phyloP scores from a whole-genome alignment of 2,329 filamentous ascomycete species.

The Emydomyces testavorans region DNA sequence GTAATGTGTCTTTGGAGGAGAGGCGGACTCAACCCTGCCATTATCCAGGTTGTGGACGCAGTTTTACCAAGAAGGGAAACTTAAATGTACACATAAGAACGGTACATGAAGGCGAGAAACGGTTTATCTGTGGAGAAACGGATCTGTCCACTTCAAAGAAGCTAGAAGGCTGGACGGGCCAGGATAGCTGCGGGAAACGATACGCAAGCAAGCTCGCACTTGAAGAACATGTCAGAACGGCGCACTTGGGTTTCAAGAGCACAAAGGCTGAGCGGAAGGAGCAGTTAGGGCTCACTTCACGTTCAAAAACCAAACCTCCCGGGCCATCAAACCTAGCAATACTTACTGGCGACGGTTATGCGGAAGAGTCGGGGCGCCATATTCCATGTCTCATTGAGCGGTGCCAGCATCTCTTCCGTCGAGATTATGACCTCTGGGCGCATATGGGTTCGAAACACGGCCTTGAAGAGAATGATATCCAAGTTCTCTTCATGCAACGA shows the following conservation, averaged over 20 bases:
- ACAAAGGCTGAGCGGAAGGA: slow-evolving; percentile 32
- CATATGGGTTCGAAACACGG: slow-evolving; percentile 42
- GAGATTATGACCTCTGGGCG: slow-evolving; percentile 46
- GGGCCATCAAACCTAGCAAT: slow-evolving; percentile 33
- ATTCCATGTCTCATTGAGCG: slow-evolving; percentile 42
- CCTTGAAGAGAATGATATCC: slow-evolving; percentile 31
- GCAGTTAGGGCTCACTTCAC: slow-evolving; percentile 20
- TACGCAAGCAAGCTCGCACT: slow-evolving; percentile 69
- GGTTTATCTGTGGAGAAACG: slow-evolving; percentile 66
- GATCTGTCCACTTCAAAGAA: slow-evolving; percentile 48
- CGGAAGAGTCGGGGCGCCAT: slow-evolving; percentile 37
- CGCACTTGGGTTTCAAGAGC: slow-evolving; percentile 57
- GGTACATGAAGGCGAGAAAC: slow-evolving; percentile 60
- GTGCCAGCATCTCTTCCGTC: slow-evolving; percentile 46
- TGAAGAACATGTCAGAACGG: slow-evolving; percentile 72
- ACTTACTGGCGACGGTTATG: slow-evolving; percentile 48
- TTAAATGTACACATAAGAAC: slow-evolving; percentile 66
- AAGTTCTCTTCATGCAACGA: slow-evolving; percentile 32
- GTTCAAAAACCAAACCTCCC: slow-evolving; percentile 11
- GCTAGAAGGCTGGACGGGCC: slow-evolving; percentile 52
- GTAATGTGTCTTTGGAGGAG: slow-evolving; percentile 46
- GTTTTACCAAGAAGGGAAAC: slow-evolving; percentile 75
- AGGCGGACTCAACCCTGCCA: slow-evolving; percentile 57
- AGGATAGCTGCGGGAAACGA: slow-evolving; percentile 59
- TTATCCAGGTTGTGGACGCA: slow-evolving; percentile 56